A percentile compares a stretch with the other conserved stretches of the same genome.
Conservation (phyloP, 2,329 filamentous ascomycete genomes). For the Lasiodiplodia sp. region DNA sequence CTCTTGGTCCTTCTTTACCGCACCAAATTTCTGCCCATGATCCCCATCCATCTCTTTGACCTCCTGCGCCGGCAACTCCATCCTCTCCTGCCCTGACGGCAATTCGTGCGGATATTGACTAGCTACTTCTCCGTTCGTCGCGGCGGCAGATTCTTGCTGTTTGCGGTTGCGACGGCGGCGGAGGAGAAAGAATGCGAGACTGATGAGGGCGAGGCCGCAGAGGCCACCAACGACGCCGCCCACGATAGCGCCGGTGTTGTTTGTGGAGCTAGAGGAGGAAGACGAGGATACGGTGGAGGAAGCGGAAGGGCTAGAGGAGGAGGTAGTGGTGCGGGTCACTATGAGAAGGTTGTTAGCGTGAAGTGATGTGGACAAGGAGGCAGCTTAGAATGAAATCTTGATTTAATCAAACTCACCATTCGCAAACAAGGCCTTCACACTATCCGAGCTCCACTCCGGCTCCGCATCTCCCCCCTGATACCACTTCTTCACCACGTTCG, state of each 20-base stretch:
- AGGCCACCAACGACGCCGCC: neutral
- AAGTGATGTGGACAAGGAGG: neutral
- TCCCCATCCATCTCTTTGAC: neutral
- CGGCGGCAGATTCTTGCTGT: no score
- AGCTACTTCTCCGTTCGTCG: neutral
- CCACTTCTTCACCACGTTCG: constrained; percentile 17
- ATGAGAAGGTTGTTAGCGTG: neutral
- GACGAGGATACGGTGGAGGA: neutral
- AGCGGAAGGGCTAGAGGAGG: neutral
- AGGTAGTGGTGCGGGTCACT: neutral
- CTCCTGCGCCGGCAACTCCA: neutral
- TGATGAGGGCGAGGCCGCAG: neutral
- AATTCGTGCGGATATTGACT: neutral
- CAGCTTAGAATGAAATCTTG: neutral
- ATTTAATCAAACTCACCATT: neutral
- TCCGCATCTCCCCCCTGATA: neutral
- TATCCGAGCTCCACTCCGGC: neutral
- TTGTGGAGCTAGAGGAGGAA: neutral
- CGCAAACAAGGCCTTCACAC: constrained; percentile 1
- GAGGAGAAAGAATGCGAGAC: neutral
- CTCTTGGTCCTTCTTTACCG: neutral
- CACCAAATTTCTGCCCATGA: neutral
- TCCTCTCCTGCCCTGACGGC: neutral
- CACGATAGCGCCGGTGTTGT: constrained; percentile 6
- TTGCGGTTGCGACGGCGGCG: neutral